Percentiles rank a stretch among this genome's conserved stretches.
These are phyloP conservation scores for Heterobasidion parviporum DNA, from an alignment of 1,284 basidiomycete species.

Conservation along the genomic window DNA sequence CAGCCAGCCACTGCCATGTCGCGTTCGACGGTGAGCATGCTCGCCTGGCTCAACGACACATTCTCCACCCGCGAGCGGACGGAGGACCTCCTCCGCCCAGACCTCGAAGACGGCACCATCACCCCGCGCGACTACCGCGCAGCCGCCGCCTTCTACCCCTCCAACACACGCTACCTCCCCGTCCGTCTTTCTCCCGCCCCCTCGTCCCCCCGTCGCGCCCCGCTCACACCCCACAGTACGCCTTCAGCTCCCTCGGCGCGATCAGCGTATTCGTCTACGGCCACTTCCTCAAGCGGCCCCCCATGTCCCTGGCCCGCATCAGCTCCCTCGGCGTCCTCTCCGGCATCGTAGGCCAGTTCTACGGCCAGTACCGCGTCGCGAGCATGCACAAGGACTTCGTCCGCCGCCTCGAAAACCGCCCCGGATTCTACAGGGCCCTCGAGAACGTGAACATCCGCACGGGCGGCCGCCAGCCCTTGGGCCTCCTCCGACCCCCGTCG, in stretches of 20 bases:
- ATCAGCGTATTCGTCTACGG: constrained; percentile 5
- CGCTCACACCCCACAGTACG: background rate
- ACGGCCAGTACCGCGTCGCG: constrained; percentile 14
- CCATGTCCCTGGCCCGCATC: constrained; percentile 10
- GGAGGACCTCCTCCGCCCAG: constrained; percentile 43
- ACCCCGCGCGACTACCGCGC: constrained; percentile 46
- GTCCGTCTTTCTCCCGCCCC: constrained; percentile 21
- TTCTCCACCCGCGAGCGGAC: constrained; percentile 27
- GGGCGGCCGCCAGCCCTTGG: constrained; percentile 11
- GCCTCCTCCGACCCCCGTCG: constrained; percentile 8
- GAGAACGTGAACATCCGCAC: constrained; percentile 26
- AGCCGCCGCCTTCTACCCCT: constrained; percentile 42
- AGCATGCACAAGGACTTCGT: constrained; percentile 28
- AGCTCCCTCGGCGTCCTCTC: constrained; percentile 5
- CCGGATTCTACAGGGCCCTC: constrained; percentile 30
- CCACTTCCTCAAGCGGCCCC: constrained; percentile 4
- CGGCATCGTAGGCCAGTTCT: constrained; percentile 12
- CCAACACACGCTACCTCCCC: constrained; percentile 29
- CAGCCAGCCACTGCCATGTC: too few species aligned
- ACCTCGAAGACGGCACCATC: constrained; percentile 47
- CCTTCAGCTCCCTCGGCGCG: background rate
- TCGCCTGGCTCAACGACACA: constrained; percentile 30
- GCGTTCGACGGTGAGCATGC: constrained; percentile 13
- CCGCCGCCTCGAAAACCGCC: constrained; percentile 37
- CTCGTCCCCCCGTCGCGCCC: background rate